phyloP scores from a whole-genome alignment of 2,329 filamentous ascomycete species.

The Penicillium sp. region DNA sequence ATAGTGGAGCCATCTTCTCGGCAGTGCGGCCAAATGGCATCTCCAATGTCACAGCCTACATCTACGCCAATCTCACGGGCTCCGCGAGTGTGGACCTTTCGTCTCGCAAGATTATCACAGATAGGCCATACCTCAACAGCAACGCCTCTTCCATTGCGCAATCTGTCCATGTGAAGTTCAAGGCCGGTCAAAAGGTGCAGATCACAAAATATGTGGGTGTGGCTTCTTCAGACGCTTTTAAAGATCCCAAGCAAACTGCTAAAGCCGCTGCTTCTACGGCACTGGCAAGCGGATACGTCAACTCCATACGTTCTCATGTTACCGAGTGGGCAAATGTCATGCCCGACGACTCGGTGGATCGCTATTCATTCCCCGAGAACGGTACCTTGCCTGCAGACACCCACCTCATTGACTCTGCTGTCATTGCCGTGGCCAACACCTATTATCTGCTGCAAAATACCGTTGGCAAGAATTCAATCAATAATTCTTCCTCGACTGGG shows the following conservation, averaged over 20 bases:
- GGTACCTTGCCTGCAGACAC: conserved; percentile 57
- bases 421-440: conserved; percentile 48
- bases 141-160: conserved; percentile 66
- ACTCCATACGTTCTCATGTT: conserved; percentile 55
- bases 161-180: conserved; percentile 53
- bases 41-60: conserved; percentile 60
- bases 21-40: conserved; percentile 64
- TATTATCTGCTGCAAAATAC: conserved; percentile 52
- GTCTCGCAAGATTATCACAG: conserved; percentile 45
- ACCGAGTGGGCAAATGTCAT: conserved; percentile 62
- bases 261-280: conserved; percentile 53
- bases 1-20: conserved; percentile 59
- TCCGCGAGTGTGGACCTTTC: conserved; percentile 42
- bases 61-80: conserved; percentile 48
- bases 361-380: conserved; percentile 58
- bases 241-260: conserved; percentile 55
- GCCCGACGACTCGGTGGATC: conserved; percentile 61
- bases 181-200: conserved; percentile 52
- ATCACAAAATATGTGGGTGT: conserved; percentile 67
- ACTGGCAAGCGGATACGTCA: conserved; percentile 54
- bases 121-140: conserved; percentile 49
- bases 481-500: conserved; percentile 48
- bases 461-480: conserved; percentile 54
- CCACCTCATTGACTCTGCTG: conserved; percentile 54
- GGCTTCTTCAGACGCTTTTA: conserved; percentile 67